Conservation (phyloP, 257 asterid species). For the Solanum gracilifrons region DNA sequence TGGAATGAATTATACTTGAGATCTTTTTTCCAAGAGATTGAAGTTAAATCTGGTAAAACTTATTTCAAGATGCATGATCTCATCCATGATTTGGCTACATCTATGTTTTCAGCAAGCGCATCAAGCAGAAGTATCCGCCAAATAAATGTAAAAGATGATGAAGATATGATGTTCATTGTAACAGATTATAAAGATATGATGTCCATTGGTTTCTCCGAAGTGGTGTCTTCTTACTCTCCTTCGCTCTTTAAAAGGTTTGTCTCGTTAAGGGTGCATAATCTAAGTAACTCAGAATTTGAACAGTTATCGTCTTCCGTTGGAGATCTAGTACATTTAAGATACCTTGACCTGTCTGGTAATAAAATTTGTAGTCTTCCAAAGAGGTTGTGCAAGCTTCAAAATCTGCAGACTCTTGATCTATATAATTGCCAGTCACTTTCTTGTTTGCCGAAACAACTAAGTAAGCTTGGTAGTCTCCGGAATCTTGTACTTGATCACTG, state of each 20-base stretch:
- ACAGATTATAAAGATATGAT: not conserved
- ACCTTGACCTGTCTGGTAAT: conserved; percentile 1
- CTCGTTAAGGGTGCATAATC: not conserved
- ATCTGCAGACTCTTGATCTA: conserved; percentile 5
- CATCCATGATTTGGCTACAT: conserved; percentile 14
- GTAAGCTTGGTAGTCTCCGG: not conserved
- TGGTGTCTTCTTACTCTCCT: not conserved
- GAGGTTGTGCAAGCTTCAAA: not conserved
- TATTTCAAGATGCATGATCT: conserved; percentile 10
- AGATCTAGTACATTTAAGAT: not conserved
- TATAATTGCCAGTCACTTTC: not conserved
- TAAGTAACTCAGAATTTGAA: not conserved
- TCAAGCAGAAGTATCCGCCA: not conserved
- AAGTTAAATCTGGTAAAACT: not conserved
- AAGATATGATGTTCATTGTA: not conserved
- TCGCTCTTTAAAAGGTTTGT: not conserved
- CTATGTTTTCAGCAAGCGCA: not conserved
- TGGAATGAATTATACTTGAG: conserved; percentile 14
- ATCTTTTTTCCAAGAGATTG: conserved; percentile 4
- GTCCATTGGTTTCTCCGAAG: not conserved
- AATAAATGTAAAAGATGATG: not conserved
- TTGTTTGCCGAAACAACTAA: not conserved
- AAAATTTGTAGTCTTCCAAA: not conserved
- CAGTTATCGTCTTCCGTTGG: not conserved
- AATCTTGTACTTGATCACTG: not conserved